Conservation (phyloP, 2,329 filamentous ascomycete species). For the Penicillium sp. region DNA sequence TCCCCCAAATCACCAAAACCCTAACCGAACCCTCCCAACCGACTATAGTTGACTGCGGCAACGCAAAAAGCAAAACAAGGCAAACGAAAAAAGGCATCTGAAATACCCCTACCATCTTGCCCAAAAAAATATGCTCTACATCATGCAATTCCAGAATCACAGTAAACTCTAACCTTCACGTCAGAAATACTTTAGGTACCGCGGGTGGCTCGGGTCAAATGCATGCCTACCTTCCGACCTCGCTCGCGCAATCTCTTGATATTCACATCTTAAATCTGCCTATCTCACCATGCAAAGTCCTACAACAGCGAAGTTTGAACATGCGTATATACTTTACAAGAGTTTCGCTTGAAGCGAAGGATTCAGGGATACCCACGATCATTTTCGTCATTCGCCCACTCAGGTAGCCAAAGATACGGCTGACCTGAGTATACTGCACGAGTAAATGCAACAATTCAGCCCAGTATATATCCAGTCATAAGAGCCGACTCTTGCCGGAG, state of each 20-base stretch:
- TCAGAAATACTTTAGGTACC: not conserved
- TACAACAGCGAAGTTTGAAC: too few relatives aligned
- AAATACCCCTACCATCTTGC: not conserved
- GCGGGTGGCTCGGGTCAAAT: constrained; percentile 2
- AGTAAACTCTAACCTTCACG: not conserved
- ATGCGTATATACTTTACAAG: too few relatives aligned
- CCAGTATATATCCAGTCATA: not conserved
- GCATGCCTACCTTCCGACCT: not conserved
- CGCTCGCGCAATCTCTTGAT: not conserved
- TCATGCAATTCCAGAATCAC: not conserved
- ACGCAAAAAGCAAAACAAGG: constrained; percentile 3
- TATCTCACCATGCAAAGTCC: not conserved
- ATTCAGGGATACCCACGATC: not conserved
- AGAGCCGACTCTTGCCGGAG: not conserved
- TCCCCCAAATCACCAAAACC: not conserved
- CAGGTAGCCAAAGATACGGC: not conserved
- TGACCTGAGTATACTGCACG: not conserved
- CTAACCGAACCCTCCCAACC: not conserved
- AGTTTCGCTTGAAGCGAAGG: too few relatives aligned
- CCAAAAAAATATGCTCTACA: not conserved
- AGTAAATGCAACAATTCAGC: not conserved
- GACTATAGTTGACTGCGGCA: not conserved
- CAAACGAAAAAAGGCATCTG: constrained; percentile 3
- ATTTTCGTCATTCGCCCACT: not conserved
- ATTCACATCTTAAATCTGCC: not conserved